These are phyloP conservation scores for Trichoderma sp. DNA, from an alignment of 2,329 filamentous ascomycete species.

Conservation along the genomic window DNA sequence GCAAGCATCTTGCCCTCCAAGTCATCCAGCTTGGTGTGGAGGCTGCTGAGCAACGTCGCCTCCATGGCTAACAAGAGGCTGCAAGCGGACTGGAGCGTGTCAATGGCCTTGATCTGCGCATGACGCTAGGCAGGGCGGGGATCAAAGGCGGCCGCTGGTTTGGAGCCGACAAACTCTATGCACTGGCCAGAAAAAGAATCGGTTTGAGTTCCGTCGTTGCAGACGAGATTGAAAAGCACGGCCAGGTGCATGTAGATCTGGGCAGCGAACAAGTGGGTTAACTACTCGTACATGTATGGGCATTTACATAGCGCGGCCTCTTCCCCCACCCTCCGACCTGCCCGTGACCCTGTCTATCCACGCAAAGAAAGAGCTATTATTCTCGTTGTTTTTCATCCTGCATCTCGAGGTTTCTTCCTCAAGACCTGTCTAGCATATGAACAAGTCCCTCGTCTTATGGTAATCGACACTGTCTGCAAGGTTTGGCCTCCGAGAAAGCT, in stretches of 20 bases:
- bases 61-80: slow-evolving; percentile 41
- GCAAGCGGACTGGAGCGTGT: slow-evolving; percentile 34
- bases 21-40: slow-evolving; percentile 55
- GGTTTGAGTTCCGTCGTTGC: slow-evolving; percentile 1
- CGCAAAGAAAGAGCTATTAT: not conserved
- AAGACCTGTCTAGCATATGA: not conserved
- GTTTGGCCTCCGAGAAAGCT: not conserved
- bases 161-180: slow-evolving; percentile 21
- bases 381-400: not conserved
- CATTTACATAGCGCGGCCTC: slow-evolving; percentile 17
- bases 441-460: not conserved
- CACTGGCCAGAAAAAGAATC: not conserved
- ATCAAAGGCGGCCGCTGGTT: slow-evolving; percentile 18
- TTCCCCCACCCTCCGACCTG: slow-evolving; percentile 11
- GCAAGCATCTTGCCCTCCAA: slow-evolving; percentile 59
- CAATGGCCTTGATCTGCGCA: slow-evolving; percentile 38
- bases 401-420: not conserved
- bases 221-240: slow-evolving; percentile 1
- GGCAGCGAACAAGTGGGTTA: slow-evolving; percentile 10
- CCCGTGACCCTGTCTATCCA: slow-evolving; percentile 17
- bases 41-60: slow-evolving; percentile 51
- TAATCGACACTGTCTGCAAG: not conserved
- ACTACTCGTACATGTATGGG: not conserved
- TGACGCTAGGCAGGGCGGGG: slow-evolving; percentile 31
- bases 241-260: slow-evolving; percentile 6